Conservation (phyloP, 2,329 filamentous ascomycete genomes). For the Alternaria sp. region DNA sequence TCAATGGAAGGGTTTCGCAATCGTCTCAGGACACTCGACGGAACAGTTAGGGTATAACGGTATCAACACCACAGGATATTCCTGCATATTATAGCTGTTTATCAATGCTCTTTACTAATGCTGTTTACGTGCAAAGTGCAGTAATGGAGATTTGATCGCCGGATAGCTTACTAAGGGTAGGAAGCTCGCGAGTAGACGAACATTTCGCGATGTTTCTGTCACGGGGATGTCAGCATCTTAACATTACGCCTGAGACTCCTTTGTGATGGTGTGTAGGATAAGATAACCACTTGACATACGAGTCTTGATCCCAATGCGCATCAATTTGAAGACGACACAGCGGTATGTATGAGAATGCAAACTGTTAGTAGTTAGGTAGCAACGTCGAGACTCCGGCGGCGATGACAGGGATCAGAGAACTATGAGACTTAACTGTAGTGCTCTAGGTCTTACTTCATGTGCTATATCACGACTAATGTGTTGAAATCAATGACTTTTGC, state of each 20-base stretch:
- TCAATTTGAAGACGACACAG: accelerated
- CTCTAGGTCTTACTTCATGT: accelerated
- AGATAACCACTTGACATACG: accelerated
- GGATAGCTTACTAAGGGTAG: not conserved
- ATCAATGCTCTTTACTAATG: too few species aligned
- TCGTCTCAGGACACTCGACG: too few species aligned
- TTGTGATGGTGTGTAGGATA: not conserved
- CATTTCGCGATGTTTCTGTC: not conserved
- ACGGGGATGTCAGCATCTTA: accelerated
- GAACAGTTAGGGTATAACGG: too few species aligned
- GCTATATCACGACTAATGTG: not conserved
- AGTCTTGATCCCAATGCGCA: not conserved
- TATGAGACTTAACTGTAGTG: accelerated
- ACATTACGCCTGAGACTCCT: not conserved
- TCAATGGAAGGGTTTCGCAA: too few species aligned
- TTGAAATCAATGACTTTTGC: too few species aligned
- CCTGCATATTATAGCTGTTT: too few species aligned
- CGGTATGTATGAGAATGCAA: accelerated
- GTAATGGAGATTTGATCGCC: too few species aligned
- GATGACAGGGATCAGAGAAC: accelerated
- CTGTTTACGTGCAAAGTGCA: accelerated
- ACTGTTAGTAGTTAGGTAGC: not conserved
- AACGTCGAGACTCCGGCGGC: not conserved
- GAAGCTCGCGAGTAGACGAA: accelerated
- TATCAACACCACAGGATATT: too few species aligned